Evolutionary conservation across 2,329 filamentous ascomycete species (phyloP), one percentile per base, ranked within the genome.

Genomic region (Talaromyces sp.): DNA sequence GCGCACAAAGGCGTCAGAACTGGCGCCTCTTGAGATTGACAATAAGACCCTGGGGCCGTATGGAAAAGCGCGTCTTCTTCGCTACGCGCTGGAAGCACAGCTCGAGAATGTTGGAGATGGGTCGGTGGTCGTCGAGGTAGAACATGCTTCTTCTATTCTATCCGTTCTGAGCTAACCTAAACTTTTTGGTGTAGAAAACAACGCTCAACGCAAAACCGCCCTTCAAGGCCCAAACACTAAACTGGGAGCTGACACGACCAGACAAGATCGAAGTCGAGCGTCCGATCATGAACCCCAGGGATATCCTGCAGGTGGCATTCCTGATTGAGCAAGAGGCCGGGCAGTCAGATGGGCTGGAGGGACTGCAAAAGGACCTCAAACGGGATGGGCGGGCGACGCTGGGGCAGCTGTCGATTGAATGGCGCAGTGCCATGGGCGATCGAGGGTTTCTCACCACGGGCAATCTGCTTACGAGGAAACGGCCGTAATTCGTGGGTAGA

Each of bases 31-130:
- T 11, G 76, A 72, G 56, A 76, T 77, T 21, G 74, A 77, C n/a
- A 77, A 79, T 59, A 77, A 78, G 59, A 70, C 73, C 17, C 63
- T 78, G 5, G 76, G 75, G 0, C 77, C 77, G 31, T 78, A 79
- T 65, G 76, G 75, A 29, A 77, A 76, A 63, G 67, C 71, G 3
- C 68, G 72, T 41, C 67, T 75, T 50, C 67, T 76, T 50, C 74
- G 75, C 59, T 96, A 91, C 83, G 87, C 91, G 14, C 81, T 99
- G 55, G 94, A 99, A 75, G 94, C 93, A 27, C 94, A 99, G 77
- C 76, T 99, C 61, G 94, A 99, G 79, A 99, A 97, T 74, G 90
- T 92, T 70, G 91, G 91, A 53, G 92, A 97, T 72, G 87, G 88
- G 51, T 80, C 87, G 4, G 88, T 97, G 65, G 85, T 90, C 69